These are phyloP conservation scores for Candida adriatica DNA, from an alignment of 805 yeast species.

Conservation along the genomic window DNA sequence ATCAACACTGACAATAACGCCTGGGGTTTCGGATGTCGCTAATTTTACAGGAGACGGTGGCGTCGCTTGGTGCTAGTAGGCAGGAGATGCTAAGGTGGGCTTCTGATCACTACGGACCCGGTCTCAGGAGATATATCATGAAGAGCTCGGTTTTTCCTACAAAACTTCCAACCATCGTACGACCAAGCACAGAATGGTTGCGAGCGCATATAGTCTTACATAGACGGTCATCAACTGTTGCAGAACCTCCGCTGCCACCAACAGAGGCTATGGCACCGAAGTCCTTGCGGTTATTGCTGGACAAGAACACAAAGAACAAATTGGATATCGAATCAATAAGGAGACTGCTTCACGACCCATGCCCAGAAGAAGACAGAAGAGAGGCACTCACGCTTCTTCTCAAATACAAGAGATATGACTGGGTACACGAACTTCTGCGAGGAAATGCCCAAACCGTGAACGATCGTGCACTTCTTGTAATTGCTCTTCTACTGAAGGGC, in stretches of 20 bases:
- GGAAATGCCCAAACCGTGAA: background rate
- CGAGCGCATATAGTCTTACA: too few species aligned
- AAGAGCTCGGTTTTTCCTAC: conserved; percentile 4
- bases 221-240: too few species aligned
- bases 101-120: conserved; percentile 1
- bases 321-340: conserved; percentile 5
- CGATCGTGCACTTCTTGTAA: conserved; percentile 1
- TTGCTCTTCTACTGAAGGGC: background rate
- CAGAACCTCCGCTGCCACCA: too few species aligned
- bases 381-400: conserved; percentile 6
- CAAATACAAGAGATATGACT: conserved; percentile 7
- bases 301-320: background rate
- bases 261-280: too few species aligned
- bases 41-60: conserved; percentile 1
- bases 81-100: conserved; percentile 10
- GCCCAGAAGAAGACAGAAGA: conserved; percentile 1
- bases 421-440: conserved; percentile 6
- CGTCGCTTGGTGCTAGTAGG: conserved; percentile 1
- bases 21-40: conserved; percentile 4
- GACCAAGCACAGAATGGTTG: too few species aligned
- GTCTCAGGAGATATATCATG: conserved; percentile 3
- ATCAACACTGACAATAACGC: too few species aligned
- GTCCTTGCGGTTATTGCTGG: background rate
- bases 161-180: background rate
- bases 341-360: background rate